These are phyloP conservation scores for Pulveroboletus sp. DNA, from an alignment of 768 basidiomycete species.

Conservation along the genomic window DNA sequence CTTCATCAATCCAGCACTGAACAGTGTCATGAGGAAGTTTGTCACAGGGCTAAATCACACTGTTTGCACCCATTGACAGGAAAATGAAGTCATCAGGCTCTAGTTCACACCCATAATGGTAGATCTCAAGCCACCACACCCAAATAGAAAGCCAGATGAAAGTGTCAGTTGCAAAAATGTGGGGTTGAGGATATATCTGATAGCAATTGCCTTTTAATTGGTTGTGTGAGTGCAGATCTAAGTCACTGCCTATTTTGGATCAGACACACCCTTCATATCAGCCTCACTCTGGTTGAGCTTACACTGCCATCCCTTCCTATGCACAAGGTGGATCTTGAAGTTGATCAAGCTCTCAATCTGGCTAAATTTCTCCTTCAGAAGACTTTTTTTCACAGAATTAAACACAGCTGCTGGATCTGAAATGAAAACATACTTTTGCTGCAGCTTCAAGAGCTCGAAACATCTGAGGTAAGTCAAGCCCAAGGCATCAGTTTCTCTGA, in stretches of 20 bases:
- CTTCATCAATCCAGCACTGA: conserved; percentile 28
- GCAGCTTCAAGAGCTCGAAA: conserved; percentile 29
- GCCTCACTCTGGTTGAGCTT: conserved; percentile 24
- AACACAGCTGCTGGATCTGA: not conserved
- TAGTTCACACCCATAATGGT: conserved; percentile 12
- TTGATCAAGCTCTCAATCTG: conserved; percentile 8
- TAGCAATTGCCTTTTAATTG: conserved; percentile 27
- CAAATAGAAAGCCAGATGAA: conserved; percentile 26
- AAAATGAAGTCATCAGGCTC: conserved; percentile 32
- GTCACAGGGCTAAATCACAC: conserved; percentile 15
- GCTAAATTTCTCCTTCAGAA: not conserved
- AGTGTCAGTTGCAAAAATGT: conserved; percentile 30
- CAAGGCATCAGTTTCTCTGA: too few species aligned
- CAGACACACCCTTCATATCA: too few species aligned
- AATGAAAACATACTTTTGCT: conserved; percentile 16
- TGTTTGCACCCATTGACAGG: conserved; percentile 16
- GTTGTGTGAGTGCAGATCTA: conserved; percentile 5
- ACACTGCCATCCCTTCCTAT: conserved; percentile 26
- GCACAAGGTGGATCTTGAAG: conserved; percentile 20
- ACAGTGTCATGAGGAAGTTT: conserved; percentile 28
- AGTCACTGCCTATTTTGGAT: too few species aligned
- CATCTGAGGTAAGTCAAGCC: too few species aligned
- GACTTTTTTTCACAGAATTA: not conserved
- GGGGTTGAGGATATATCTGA: conserved; percentile 33
- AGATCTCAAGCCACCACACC: conserved; percentile 3